A percentile compares a stretch with the other conserved stretches of the same genome.
phyloP scores from a whole-genome alignment of 1,139 yeast genomes.

The Lodderomyces oxycetoniae region DNA sequence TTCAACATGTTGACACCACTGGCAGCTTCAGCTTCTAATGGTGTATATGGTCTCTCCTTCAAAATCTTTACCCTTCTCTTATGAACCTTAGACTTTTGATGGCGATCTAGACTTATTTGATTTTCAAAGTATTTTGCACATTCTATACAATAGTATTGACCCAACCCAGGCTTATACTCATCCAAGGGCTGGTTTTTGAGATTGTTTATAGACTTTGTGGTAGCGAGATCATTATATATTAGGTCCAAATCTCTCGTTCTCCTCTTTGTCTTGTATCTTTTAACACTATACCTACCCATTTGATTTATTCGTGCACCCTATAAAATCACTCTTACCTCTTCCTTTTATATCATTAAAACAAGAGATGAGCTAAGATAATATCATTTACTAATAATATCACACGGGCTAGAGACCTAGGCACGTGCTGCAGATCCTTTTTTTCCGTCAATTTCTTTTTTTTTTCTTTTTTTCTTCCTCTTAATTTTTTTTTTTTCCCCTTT shows the following conservation, averaged over 20 bases:
- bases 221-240: conserved; percentile 68
- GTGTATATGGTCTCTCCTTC: conserved; percentile 76
- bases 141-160: conserved; percentile 89
- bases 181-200: conserved; percentile 81
- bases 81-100: conserved; percentile 71
- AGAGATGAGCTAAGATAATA: no score
- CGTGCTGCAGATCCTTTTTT: background rate
- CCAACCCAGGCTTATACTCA: conserved; percentile 88
- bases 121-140: conserved; percentile 91
- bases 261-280: conserved; percentile 71
- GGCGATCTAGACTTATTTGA: conserved; percentile 67
- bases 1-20: conserved; percentile 70
- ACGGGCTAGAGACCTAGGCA: conserved; percentile 2
- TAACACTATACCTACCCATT: conserved; percentile 90
- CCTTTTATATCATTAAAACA: no score
- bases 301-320: background rate
- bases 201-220: conserved; percentile 55
- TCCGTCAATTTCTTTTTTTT: background rate
- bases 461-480: no score
- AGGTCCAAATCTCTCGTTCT: conserved; percentile 82
- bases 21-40: conserved; percentile 87
- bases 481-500: no score
- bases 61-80: conserved; percentile 79
- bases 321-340: no score
- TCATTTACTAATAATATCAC: no score